Conservation (phyloP, 1,139 yeast genomes). For the Candida tunisiensis region DNA sequence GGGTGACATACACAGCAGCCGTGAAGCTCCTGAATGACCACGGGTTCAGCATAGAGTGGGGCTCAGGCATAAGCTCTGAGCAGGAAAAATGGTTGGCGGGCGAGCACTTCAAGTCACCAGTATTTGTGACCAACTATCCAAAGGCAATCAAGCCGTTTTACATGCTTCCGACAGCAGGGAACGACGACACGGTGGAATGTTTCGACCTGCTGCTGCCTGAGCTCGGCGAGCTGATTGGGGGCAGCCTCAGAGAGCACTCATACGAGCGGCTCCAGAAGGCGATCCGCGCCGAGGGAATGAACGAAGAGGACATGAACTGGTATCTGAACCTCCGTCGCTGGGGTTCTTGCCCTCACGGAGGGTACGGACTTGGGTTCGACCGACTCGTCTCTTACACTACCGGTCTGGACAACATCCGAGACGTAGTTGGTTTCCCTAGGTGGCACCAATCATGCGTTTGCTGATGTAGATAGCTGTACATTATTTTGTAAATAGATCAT, state of each 20-base stretch:
- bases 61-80: conserved; percentile 60
- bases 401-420: conserved; percentile 64
- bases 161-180: conserved; percentile 38
- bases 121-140: conserved; percentile 87
- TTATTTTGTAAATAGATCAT: no score
- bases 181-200: conserved; percentile 60
- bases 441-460: conserved; percentile 32
- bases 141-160: conserved; percentile 69
- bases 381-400: conserved; percentile 57
- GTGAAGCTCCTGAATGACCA: conserved; percentile 29
- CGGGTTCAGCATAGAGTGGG: conserved; percentile 30
- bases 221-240: conserved; percentile 94
- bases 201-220: conserved; percentile 81
- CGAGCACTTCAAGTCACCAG: conserved; percentile 48
- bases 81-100: conserved; percentile 90
- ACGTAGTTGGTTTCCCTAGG: conserved; percentile 74
- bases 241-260: conserved; percentile 75
- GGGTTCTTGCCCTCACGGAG: conserved; percentile 90
- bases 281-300: conserved; percentile 27
- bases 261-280: conserved; percentile 29
- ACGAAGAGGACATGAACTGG: conserved; percentile 51
- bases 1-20: conserved; percentile 64
- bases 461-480: no score
- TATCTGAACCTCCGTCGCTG: conserved; percentile 54
- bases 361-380: conserved; percentile 93